Evolutionary conservation across 148 eudicot species (phyloP), one percentile per base, ranked within the genome.

Genomic region (Drosera capensis): DNA sequence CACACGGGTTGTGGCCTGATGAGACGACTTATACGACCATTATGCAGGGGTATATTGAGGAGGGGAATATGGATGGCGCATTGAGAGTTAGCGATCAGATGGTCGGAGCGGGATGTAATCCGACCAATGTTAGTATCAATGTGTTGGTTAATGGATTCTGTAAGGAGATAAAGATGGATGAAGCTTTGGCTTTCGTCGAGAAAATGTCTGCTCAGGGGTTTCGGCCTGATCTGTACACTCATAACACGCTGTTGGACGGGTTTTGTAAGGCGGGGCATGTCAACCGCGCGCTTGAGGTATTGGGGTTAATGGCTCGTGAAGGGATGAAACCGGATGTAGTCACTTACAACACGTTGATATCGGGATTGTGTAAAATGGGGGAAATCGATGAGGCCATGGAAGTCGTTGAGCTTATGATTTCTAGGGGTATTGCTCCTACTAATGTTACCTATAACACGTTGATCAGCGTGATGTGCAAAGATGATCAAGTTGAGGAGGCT

Each of bases 11-110:
- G 60, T 53, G 23, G 20, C 95, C 99, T 0, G 93, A 90, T 57
- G 99, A 80, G 67, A 85, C 61, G 53, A 80, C 99, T 0, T 90
- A 66, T 46, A 84, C 99, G 0, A 90, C 95, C 0, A 66, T 90
- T 67, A 90, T 90, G 93, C 93, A 78, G 57, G 88, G 99, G 14
- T 84, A 73, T 66, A 80, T 90, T 3, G 88, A 78, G 58, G 93
- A 84, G 63, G 95, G 88, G 20, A 66, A 78, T 71, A 30, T 81
- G 30, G 76, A 57, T 15, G 87, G 78, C n/a, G 95, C 99, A 1
- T 47, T 90, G 60, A 68, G 88, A 44, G 61, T 84, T 9, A 56
- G 68, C 40, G 93, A 78, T 29, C 87, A 80, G 48, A 90, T 90
- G 99, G 53, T 60, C 12, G 65, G 60, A 14, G 75, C 85, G 46